A percentile compares a stretch with the other conserved stretches of the same genome.
Evolutionary conservation across 305 asterid genomes (phyloP).

Genomic region (Withania somnifera): DNA sequence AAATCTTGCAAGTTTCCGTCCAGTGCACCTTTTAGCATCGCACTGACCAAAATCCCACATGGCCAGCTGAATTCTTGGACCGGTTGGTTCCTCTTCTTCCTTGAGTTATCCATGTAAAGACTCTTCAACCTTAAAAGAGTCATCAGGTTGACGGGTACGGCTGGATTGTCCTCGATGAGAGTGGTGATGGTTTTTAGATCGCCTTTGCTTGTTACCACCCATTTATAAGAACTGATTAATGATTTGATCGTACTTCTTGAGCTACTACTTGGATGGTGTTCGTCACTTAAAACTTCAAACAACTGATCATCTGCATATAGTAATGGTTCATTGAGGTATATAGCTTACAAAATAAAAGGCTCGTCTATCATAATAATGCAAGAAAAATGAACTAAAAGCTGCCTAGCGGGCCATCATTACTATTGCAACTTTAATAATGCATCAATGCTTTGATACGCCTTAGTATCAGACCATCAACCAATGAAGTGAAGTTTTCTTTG

Average conservation of each 20-base stretch:
- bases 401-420: not conserved
- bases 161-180: conserved; percentile 30
- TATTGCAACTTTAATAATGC: not conserved
- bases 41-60: conserved; percentile 99
- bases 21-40: conserved; percentile 93
- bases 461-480: not conserved
- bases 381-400: not conserved
- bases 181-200: conserved; percentile 42
- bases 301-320: not conserved
- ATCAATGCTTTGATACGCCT: not conserved
- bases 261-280: not conserved
- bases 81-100: conserved; percentile 43
- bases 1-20: conserved; percentile 94
- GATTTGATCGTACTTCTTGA: not conserved
- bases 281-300: not conserved
- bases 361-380: not conserved
- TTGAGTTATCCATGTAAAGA: conserved; percentile 38
- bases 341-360: not conserved
- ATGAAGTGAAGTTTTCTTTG: not conserved
- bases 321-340: not conserved
- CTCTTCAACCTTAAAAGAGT: conserved; percentile 28
- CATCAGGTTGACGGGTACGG: conserved; percentile 30
- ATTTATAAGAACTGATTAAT: conserved; percentile 9
- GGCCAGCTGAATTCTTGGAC: conserved; percentile 69
- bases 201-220: conserved; percentile 75